Evolutionary conservation across 2,329 filamentous ascomycete species (phyloP), one percentile per base, ranked within the genome.

Genomic region (Allantophomopsis cytisporea): DNA sequence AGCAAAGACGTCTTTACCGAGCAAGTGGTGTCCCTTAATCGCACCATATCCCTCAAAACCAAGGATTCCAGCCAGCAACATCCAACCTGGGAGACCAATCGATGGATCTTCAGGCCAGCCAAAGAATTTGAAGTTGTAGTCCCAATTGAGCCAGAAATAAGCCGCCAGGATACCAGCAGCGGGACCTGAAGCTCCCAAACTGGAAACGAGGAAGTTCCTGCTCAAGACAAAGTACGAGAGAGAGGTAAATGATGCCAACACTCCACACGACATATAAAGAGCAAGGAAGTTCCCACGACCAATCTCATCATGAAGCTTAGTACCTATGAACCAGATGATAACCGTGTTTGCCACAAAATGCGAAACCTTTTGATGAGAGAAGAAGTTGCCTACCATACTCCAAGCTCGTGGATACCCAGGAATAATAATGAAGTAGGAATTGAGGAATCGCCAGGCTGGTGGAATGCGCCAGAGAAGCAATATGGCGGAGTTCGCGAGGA

Each of bases 201-300:
- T 71, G 31, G 76, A 62, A 1, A 58, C 51, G 12, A 57, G 47
- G 49, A 65, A 65, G 36, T 56, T 51, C 33, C 54, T 54, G 2
- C 50, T 45, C 2, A 62, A 31, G 11, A 68, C 65, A 41, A 59
- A 58, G 40, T 49, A 56, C 5, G 52, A 38, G 42, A 86, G 60
- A 35, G 72, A 75, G n/a, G 65, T 61, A 43, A 78, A 67, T 43
- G 73, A 75, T 7, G 72, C 75, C 2, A 75, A 34, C 2, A 66
- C 63, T 39, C 79, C 80, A 6, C 68, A 67, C 7, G 67, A 61
- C 23, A 81, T 46, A 56, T 80, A 84, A 23, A 83, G 60, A n/a
- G 77, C 70, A 15, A 86, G 60, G 58, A 86, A 85, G 40, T 72
- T 67, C 12, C 71, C 78, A 10, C 81, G 68, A 10, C 79, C 81